A percentile compares a stretch with the other conserved stretches of the same genome.
Evolutionary conservation across 495 filamentous ascomycete genomes (phyloP).

Genomic region (Talaromyces adpressus): DNA sequence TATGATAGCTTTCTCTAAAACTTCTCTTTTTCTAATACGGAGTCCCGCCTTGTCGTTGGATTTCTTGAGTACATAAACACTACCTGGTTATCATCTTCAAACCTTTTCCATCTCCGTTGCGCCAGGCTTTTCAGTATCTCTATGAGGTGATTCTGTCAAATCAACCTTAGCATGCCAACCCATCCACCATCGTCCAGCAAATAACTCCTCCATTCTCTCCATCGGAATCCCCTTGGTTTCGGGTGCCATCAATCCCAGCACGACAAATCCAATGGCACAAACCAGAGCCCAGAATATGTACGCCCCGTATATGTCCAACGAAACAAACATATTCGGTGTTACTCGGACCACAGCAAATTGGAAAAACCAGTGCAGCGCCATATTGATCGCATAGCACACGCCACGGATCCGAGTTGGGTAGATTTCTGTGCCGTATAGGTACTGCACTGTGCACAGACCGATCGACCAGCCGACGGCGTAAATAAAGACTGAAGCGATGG

Average conservation of each 20-base stretch:
- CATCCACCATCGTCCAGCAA: constrained; percentile 36
- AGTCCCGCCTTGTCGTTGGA: too few relatives aligned
- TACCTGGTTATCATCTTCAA: background rate
- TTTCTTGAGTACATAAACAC: too few relatives aligned
- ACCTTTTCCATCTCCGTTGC: background rate
- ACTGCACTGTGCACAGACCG: constrained; percentile 44
- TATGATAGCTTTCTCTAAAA: too few relatives aligned
- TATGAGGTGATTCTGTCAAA: background rate
- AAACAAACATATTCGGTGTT: constrained; percentile 39
- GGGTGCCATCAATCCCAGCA: constrained; percentile 40
- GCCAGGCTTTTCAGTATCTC: background rate
- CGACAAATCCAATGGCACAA: constrained; percentile 30
- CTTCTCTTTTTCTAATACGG: too few relatives aligned
- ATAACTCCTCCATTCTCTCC: constrained; percentile 39
- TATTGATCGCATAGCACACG: constrained; percentile 35
- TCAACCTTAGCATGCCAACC: constrained; percentile 28
- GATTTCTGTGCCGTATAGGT: constrained; percentile 41
- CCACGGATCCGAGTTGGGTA: constrained; percentile 41
- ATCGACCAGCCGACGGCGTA: constrained; percentile 44
- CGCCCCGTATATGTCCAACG: constrained; percentile 36
- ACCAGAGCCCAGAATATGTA: constrained; percentile 40
- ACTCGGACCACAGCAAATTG: constrained; percentile 44
- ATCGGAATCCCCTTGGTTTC: constrained; percentile 40
- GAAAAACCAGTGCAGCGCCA: constrained; percentile 42
- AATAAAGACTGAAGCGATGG: constrained; percentile 39